A percentile compares a stretch with the other conserved stretches of the same genome.
phyloP scores from a whole-genome alignment of 2,329 filamentous ascomycete species.

The Microdochium paspali region DNA sequence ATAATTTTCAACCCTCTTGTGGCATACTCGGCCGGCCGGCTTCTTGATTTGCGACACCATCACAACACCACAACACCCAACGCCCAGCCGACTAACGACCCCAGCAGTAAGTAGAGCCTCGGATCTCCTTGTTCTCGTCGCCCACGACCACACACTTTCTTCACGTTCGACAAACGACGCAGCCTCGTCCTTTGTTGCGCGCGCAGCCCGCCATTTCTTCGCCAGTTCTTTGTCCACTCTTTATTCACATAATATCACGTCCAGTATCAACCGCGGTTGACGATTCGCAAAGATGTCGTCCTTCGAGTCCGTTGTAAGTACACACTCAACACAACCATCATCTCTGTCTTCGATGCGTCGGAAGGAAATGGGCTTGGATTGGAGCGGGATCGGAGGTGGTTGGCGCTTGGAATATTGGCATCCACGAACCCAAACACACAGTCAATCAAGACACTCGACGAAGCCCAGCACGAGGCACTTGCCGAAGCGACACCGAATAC shows the following conservation, averaged over 20 bases:
- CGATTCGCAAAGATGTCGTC: conserved; percentile 51
- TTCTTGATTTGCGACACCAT: conserved; percentile 16
- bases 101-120: conserved; percentile 1
- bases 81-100: neutral
- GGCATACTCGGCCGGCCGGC: conserved; percentile 5
- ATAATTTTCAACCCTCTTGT: conserved; percentile 18
- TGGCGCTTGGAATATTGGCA: conserved; percentile 2
- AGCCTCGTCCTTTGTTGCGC: neutral
- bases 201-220: neutral
- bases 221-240: neutral
- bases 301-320: conserved; percentile 64
- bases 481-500: neutral
- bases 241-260: neutral
- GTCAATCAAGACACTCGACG: neutral
- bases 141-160: neutral
- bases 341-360: neutral
- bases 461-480: neutral
- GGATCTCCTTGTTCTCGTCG: neutral
- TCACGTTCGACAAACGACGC: neutral
- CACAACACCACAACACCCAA: neutral
- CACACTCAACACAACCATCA: conserved; percentile 7
- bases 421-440: neutral
- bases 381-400: neutral
- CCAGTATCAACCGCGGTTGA: conserved; percentile 15
- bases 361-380: neutral